Evolutionary conservation across 257 asterid genomes (phyloP).

Genomic region (Solanum dulcamara): DNA sequence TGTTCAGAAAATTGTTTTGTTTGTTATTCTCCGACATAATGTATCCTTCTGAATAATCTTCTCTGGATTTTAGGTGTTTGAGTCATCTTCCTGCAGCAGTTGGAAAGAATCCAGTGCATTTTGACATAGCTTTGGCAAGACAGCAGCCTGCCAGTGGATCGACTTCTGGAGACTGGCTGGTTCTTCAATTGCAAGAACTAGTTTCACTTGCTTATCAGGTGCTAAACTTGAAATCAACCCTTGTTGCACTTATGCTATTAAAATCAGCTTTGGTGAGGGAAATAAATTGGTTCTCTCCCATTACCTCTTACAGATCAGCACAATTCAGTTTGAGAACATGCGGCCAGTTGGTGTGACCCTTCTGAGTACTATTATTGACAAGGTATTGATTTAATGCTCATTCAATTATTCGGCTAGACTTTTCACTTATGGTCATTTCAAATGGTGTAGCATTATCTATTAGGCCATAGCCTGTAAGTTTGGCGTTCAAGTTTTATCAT

Average conservation of each 20-base stretch:
- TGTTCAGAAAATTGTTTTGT: neutral
- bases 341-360: constrained; percentile 81
- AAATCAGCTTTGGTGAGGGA: neutral
- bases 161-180: constrained; percentile 69
- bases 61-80: constrained; percentile 59
- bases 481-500: neutral
- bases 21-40: neutral
- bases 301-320: constrained; percentile 66
- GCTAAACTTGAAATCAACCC: constrained; percentile 11
- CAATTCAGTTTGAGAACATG: constrained; percentile 95
- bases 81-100: constrained; percentile 91
- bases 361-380: constrained; percentile 79
- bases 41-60: constrained; percentile 9
- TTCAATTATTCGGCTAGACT: neutral
- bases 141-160: constrained; percentile 29
- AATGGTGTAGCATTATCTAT: neutral
- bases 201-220: constrained; percentile 99
- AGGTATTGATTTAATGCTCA: constrained; percentile 34
- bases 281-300: constrained; percentile 3
- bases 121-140: constrained; percentile 79
- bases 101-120: constrained; percentile 80
- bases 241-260: neutral
- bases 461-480: neutral
- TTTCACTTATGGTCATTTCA: neutral
- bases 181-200: constrained; percentile 88